Conservation (phyloP, 495 filamentous ascomycete genomes). For the Cudoniella acicularis region DNA sequence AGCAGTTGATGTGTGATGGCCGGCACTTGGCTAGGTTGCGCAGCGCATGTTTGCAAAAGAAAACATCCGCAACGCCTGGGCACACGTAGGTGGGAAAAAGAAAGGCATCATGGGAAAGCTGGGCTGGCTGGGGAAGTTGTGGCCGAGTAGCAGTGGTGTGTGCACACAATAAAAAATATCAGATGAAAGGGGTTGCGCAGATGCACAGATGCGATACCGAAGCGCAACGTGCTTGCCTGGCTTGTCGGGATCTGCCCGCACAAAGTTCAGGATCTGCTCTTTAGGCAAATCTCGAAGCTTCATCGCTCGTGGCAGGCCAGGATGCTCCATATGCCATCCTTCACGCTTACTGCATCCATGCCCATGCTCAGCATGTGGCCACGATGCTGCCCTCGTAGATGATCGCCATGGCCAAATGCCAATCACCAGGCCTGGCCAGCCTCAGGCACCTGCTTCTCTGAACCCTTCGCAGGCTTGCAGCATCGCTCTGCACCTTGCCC, state of each 20-base stretch:
- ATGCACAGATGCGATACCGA: background rate
- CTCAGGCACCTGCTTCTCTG: background rate
- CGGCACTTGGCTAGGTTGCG: background rate
- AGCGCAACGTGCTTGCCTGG: background rate
- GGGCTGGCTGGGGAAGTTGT: background rate
- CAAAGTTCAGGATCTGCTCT: background rate
- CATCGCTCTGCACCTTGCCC: too few species aligned
- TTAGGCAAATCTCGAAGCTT: background rate
- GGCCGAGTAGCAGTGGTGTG: background rate
- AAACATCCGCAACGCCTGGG: background rate
- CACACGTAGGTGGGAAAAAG: background rate
- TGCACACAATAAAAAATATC: background rate
- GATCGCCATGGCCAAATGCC: background rate
- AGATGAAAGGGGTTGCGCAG: background rate
- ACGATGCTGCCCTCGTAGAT: background rate
- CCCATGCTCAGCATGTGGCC: background rate
- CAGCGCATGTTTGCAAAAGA: background rate
- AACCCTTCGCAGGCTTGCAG: too few species aligned
- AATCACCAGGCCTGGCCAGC: background rate
- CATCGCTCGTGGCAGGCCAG: constrained; percentile 2
- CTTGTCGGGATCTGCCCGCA: background rate
- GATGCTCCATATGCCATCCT: background rate
- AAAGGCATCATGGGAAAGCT: background rate
- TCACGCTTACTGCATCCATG: background rate
- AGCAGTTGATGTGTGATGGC: background rate